Evolutionary conservation across 306 rosid species (phyloP).

Genomic region (Ormosia semicastrata): DNA sequence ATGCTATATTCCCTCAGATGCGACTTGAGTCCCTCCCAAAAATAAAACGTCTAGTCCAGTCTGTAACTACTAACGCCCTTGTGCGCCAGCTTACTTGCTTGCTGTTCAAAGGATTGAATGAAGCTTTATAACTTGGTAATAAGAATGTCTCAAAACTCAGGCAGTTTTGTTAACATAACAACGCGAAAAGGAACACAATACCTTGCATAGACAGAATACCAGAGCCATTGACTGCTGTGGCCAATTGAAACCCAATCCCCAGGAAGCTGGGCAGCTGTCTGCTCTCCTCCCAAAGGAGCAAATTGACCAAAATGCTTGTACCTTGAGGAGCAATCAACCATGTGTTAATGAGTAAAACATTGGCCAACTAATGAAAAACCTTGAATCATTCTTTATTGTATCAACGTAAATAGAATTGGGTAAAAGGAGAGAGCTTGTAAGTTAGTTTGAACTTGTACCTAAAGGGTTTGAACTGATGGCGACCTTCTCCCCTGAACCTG

Average conservation of each 20-base stretch:
- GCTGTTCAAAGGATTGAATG: slow-evolving; percentile 46
- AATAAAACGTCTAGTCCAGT: slow-evolving; percentile 79
- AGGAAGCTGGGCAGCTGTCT: slow-evolving; percentile 98
- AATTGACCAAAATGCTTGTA: slow-evolving; percentile 97
- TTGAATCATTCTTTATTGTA: background rate
- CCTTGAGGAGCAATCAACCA: slow-evolving; percentile 45
- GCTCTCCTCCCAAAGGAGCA: slow-evolving; percentile 98
- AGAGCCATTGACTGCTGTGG: slow-evolving; percentile 92
- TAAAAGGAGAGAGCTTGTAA: background rate
- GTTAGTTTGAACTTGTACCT: slow-evolving; percentile 48
- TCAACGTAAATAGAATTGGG: background rate
- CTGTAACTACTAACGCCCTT: slow-evolving; percentile 77
- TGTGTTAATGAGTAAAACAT: slow-evolving; percentile 10
- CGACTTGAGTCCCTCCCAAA: slow-evolving; percentile 92
- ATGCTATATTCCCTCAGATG: slow-evolving; percentile 30
- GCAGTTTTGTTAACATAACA: background rate
- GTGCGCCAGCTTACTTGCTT: slow-evolving; percentile 99
- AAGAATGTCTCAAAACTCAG: slow-evolving; percentile 10
- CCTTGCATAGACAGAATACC: slow-evolving; percentile 99
- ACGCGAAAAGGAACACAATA: slow-evolving; percentile 1
- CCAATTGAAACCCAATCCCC: slow-evolving; percentile 98
- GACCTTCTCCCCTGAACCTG: slow-evolving; percentile 92
- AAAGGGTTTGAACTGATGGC: slow-evolving; percentile 88
- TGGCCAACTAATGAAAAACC: background rate
- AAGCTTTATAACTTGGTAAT: slow-evolving; percentile 7